These are phyloP conservation scores for Klebsormidium nitens DNA, from an alignment of 139 green algal genomes.

Conservation along the genomic window DNA sequence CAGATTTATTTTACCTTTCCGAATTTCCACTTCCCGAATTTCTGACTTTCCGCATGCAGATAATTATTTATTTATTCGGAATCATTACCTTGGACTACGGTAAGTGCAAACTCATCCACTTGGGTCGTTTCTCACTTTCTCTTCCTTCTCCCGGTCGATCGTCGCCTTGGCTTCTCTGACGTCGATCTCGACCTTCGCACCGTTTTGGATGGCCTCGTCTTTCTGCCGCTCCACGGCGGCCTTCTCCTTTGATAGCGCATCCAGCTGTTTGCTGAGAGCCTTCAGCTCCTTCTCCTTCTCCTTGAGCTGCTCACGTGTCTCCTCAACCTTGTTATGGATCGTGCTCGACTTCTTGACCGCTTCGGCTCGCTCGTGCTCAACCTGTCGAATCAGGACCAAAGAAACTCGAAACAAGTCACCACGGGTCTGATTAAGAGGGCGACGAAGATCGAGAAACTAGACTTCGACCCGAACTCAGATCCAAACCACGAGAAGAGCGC, in stretches of 20 bases:
- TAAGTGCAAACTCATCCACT: too few relatives aligned
- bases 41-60: too few relatives aligned
- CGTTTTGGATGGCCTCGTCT: conserved; percentile 40
- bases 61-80: too few relatives aligned
- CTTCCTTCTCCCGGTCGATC: conserved; percentile 3
- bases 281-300: conserved; percentile 53
- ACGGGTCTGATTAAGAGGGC: too few relatives aligned
- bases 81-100: too few relatives aligned
- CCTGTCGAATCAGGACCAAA: conserved; percentile 11
- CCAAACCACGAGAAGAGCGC: too few relatives aligned
- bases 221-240: conserved; percentile 40
- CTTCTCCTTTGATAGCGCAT: conserved; percentile 10
- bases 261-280: background rate
- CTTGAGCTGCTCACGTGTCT: conserved; percentile 41
- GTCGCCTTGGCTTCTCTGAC: conserved; percentile 61
- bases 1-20: too few relatives aligned
- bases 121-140: too few relatives aligned
- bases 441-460: too few relatives aligned
- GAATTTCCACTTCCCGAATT: too few relatives aligned
- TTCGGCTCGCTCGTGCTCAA: conserved; percentile 20
- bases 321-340: conserved; percentile 19
- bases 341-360: conserved; percentile 9
- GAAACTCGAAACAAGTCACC: too few relatives aligned
- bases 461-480: too few relatives aligned
- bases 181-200: conserved; percentile 61